Evolutionary conservation across 257 asterid genomes (phyloP).

Genomic region (Linderniella brevidens): DNA sequence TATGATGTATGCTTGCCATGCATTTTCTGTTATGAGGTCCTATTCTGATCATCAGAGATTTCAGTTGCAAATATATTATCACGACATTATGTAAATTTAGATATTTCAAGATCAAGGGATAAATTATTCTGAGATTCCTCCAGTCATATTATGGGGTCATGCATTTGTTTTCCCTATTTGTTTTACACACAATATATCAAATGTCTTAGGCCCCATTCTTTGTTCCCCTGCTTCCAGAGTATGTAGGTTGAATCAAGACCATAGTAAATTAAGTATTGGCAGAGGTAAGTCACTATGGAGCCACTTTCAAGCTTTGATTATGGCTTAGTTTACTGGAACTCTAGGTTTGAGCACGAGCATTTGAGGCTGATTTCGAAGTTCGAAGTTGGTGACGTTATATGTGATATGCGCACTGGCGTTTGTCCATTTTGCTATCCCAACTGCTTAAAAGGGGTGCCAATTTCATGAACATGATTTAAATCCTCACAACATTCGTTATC

Average conservation of each 20-base stretch:
- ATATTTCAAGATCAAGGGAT: too few species aligned
- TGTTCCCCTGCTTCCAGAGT: constrained; percentile 40
- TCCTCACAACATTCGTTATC: constrained; percentile 64
- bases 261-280: constrained; percentile 86
- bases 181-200: too few species aligned
- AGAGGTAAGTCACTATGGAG: constrained; percentile 76
- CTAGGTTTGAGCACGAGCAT: constrained; percentile 92
- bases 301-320: constrained; percentile 92
- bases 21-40: background rate
- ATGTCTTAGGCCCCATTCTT: background rate
- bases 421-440: constrained; percentile 96
- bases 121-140: too few species aligned
- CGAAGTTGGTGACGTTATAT: constrained; percentile 50
- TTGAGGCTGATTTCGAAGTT: constrained; percentile 58
- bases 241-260: constrained; percentile 84
- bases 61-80: too few species aligned
- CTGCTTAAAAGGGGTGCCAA: constrained; percentile 83
- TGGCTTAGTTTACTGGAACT: constrained; percentile 90
- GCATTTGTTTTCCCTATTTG: too few species aligned
- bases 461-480: constrained; percentile 87
- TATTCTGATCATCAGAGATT: too few species aligned
- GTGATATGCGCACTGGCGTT: constrained; percentile 92
- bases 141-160: too few species aligned
- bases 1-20: constrained; percentile 49
- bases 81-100: too few species aligned